Evolutionary conservation across 139 green algal species (phyloP), one percentile per base, ranked within the genome.

Genomic region (Chlamydomonas sp.): DNA sequence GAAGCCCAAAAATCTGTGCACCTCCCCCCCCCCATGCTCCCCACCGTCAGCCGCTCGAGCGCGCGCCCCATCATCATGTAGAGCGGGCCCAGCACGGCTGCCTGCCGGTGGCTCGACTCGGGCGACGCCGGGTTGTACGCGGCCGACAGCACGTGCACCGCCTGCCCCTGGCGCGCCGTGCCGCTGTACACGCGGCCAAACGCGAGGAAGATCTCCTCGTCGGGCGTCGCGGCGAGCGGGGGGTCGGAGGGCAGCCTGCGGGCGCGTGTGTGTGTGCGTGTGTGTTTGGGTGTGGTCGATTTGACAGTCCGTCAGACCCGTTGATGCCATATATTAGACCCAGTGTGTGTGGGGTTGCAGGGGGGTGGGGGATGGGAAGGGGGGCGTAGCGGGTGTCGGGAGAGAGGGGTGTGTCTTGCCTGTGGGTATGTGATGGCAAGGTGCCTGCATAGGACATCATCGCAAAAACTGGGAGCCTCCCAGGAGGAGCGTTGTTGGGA

Each of bases 41-140:
- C 57, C 75, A 5, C 28, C 81, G 71, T 47, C 35, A 88, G 74
- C 3, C 73, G 39, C 72, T 83, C 77, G 57, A 87, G 71, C 26
- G 77, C 77, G 26, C 87, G 76, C 0, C 95, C 95, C 95, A 98
- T 99, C 93, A 98, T 98, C 35, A 99, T 78, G 79, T 90, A 99
- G 24, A 98, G 72, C 22, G 76, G 81, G 2, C 70, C 70, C 48
- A 90, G 16, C 8, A 33, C 84, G 78, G 0, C 83, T n/a, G n/a
- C n/a, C n/a, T n/a, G n/a, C n/a, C n/a, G 71, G n/a, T 86, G 76
- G 24, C 22, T 38, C 35, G 57, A 65, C 2, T 73, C 65, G 0
- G 86, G 79, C 30, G 74, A 30, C 0, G 72, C 68, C 0, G 90
- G 90, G 76, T 89, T 83, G 79, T 96, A 94, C 8, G 75, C 84